These are phyloP conservation scores for Phytopythium sindhum DNA, from an alignment of 352 stramenopile genomes.

Conservation along the genomic window DNA sequence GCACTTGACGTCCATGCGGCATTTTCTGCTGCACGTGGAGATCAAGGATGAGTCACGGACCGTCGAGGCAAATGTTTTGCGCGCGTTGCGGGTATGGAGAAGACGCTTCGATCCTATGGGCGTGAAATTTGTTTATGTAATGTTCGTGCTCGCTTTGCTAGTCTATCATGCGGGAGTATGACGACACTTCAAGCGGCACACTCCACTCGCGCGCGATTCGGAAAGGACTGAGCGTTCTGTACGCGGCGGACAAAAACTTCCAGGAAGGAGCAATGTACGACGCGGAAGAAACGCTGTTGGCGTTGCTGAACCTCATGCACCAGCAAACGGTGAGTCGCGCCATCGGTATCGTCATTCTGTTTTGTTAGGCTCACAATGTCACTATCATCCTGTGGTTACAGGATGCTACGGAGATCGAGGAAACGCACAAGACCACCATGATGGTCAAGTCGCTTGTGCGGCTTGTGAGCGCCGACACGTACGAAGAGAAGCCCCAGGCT, in stretches of 20 bases:
- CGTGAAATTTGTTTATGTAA: no score
- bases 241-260: slow-evolving; percentile 81
- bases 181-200: slow-evolving; percentile 73
- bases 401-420: slow-evolving; percentile 61
- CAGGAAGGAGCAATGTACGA: slow-evolving; percentile 88
- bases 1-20: slow-evolving; percentile 85
- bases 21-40: slow-evolving; percentile 82
- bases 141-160: slow-evolving; percentile 7
- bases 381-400: slow-evolving; percentile 1
- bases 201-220: slow-evolving; percentile 76
- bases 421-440: slow-evolving; percentile 69
- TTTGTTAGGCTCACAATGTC: no score
- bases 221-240: slow-evolving; percentile 83
- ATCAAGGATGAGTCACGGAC: slow-evolving; percentile 72
- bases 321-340: slow-evolving; percentile 52
- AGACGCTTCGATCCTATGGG: no score
- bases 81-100: slow-evolving; percentile 45
- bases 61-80: slow-evolving; percentile 74
- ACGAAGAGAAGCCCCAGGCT: slow-evolving; percentile 56
- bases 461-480: slow-evolving; percentile 60
- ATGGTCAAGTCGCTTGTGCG: slow-evolving; percentile 73
- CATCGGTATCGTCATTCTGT: no score
- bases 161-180: slow-evolving; percentile 82
- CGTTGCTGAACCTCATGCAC: slow-evolving; percentile 83
- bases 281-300: slow-evolving; percentile 81